Base-by-base conservation (phyloP, 108 stramenopile species). In the Nannochloropsis salina region DNA sequence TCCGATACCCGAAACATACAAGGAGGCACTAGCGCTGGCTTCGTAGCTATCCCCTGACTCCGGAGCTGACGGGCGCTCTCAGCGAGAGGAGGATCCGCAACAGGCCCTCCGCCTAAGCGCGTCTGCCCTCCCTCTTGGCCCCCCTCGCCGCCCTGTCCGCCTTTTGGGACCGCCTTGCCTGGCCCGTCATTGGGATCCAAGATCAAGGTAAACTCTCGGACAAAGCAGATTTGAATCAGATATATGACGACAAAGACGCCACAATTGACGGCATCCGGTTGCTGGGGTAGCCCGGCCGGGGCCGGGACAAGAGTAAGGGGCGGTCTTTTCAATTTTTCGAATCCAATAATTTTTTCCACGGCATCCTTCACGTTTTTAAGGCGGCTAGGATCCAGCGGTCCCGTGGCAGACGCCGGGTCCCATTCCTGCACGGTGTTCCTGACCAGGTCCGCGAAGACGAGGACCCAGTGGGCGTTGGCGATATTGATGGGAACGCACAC, bases 311-410 rank as follows among this genome's bases (percentile, higher is more conserved):
- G 20, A 15, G 20, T 1, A 15, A 74, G 61, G n/a, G 61, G 61
- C 61, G 20, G 15, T 74, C 6, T 74, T 2, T 74, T 74, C 61
- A 74, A 74, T 74, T 6, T 74, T 74, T 74, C 61, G n/a, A 74
- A 74, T 74, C n/a, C 61, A 15, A 74, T 2, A 15, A 74, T 1
- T n/a, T 74, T 74, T 74, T 74, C 61, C 4, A 74, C 2, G 8
- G 61, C 61, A n/a, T 74, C 61, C 61, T 74, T 74, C 6, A 74
- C 61, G 61, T 74, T 74, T n/a, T 74, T 74, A n/a, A 74, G 20
- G 15, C 61, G 61, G n/a, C 20, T n/a, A 8, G 61, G 61, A n/a
- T 74, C 61, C 3, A 74, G 61, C 61, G 61, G 61, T 3, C 20
- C 15, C 20, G 4, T n/a, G 15, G 4, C 8, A 15, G 61, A 74